phyloP scores from a whole-genome alignment of 1,284 basidiomycete species.

The Sparassis latifolia region DNA sequence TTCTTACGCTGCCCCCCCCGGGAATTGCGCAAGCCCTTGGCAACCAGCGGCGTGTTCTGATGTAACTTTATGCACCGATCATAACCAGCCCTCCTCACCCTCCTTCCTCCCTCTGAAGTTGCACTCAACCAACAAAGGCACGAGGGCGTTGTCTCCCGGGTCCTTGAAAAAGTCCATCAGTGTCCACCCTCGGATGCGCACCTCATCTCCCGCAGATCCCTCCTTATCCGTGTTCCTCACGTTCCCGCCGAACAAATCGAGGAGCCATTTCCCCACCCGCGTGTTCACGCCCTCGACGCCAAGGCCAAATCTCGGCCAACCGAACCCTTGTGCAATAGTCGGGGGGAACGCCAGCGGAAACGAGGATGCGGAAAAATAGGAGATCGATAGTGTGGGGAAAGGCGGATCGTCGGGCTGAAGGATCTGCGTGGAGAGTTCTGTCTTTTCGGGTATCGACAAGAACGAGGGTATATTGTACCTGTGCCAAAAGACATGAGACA shows the following conservation, averaged over 20 bases:
- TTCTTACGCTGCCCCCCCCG: no score
- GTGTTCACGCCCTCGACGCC: slow-evolving; percentile 81
- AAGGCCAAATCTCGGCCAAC: slow-evolving; percentile 66
- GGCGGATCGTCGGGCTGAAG: slow-evolving; percentile 33
- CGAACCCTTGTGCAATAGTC: slow-evolving; percentile 71
- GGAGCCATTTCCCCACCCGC: slow-evolving; percentile 65
- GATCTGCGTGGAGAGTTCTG: slow-evolving; percentile 44
- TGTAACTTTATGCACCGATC: no score
- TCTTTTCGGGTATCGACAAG: slow-evolving; percentile 75
- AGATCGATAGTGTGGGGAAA: slow-evolving; percentile 52
- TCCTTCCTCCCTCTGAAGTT: slow-evolving; percentile 52
- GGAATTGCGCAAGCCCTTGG: no score
- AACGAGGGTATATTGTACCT: slow-evolving; percentile 79
- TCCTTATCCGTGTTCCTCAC: slow-evolving; percentile 3
- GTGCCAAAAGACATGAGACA: slow-evolving; percentile 3
- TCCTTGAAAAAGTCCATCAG: slow-evolving; percentile 66
- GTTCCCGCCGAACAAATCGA: slow-evolving; percentile 37
- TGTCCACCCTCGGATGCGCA: slow-evolving; percentile 60
- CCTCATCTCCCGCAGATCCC: slow-evolving; percentile 12
- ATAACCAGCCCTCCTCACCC: slow-evolving; percentile 42
- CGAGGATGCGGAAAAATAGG: slow-evolving; percentile 76
- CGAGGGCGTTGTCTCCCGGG: slow-evolving; percentile 42
- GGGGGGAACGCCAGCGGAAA: slow-evolving; percentile 75
- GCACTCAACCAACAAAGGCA: slow-evolving; percentile 68
- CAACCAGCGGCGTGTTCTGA: no score